Conservation (phyloP, 345 rosid species). For the Rhodamnia rubescens region DNA sequence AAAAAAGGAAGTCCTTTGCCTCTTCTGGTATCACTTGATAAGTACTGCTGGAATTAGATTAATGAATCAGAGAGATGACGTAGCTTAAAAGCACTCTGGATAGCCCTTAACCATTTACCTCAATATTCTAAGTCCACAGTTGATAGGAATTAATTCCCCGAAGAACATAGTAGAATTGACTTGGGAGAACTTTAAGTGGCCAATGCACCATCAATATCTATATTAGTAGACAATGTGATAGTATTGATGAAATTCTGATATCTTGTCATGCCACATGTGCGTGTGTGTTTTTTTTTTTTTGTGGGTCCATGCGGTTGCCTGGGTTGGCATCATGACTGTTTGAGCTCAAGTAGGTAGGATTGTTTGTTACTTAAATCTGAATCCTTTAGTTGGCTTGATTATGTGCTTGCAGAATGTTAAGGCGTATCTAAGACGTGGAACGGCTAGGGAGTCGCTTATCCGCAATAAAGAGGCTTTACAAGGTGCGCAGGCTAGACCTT, state of each 20-base stretch:
- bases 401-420: constrained; percentile 62
- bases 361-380: background rate
- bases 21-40: background rate
- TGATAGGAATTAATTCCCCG: background rate
- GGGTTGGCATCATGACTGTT: background rate
- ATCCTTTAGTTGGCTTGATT: background rate
- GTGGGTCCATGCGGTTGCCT: background rate
- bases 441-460: constrained; percentile 78
- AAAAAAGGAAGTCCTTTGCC: background rate
- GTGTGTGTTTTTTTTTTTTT: background rate
- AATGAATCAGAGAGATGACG: background rate
- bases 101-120: background rate
- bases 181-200: background rate
- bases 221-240: background rate
- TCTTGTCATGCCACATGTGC: background rate
- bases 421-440: constrained; percentile 89
- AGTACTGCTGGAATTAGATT: background rate
- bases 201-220: background rate
- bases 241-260: background rate
- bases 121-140: background rate
- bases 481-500: constrained; percentile 26
- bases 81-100: background rate
- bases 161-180: background rate
- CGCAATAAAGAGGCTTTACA: constrained; percentile 68
- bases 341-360: background rate